Evolutionary conservation across 257 asterid species (phyloP), one percentile per base, ranked within the genome.

Genomic region (Fraxinus cuspidata): DNA sequence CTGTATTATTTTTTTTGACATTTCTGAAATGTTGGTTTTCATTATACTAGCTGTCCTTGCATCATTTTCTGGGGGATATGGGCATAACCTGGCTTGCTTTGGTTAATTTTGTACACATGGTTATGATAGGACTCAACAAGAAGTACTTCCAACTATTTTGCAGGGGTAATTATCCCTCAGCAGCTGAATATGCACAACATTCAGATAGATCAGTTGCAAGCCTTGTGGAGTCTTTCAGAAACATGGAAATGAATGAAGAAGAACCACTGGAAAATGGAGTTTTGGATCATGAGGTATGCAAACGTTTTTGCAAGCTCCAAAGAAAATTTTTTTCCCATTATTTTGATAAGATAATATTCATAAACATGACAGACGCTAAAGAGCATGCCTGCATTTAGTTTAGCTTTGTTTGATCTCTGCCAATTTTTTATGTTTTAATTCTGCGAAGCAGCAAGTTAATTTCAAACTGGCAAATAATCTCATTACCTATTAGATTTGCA

Each of bases 211-310:
- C 98, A 74, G 88, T 88, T 13, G 87, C 85, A 81, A 92, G 94
- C 79, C 97, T 94, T 47, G 97, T 94, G 19, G 97, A 94, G 76
- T 82, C 80, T 71, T 92, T 90, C 81, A 88, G 88, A 79, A 90
- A 85, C 89, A 88, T 92, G 96, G 87, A 88, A 81, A 71, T 89
- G 74, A 92, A 92, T 71, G 96, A 90, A 82, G 89, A 89, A 78
- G 89, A 89, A 78, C 87, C 89, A 73, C 85, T 86, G 86, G 95
- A 88, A 83, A 92, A 94, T 86, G 98, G 98, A 78, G 96, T 80
- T 80, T 66, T 89, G 84, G 88, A 92, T 79, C 87, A 92, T 73
- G 96, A 92, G 96, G 97, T 89, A 85, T 68, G 18, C 27, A 4
- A 79, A 60, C 51, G 2, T 53, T 53, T 53, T 53, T 63, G 34